Evolutionary conservation across 306 rosid species (phyloP), one percentile per base, ranked within the genome.

Genomic region (Medicago arabica): DNA sequence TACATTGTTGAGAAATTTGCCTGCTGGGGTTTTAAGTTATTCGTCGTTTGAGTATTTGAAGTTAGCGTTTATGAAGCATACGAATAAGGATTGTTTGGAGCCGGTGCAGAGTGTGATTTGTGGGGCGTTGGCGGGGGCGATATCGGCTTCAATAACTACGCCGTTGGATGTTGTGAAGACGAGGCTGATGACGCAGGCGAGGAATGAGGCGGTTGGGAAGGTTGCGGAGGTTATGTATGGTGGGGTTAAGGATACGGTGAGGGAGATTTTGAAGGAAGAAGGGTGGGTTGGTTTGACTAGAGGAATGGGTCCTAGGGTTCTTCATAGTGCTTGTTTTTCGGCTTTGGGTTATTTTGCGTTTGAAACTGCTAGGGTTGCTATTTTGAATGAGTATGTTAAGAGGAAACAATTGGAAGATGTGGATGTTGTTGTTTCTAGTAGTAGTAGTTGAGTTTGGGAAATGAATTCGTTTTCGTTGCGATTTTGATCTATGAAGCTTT

Each of bases 121-220:
- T 43, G 97, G 97, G 34, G 98, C 96, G 2, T 78, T 95, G 23
- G 97, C 98, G 0, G 97, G 98, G 0, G 96, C 97, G 0, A 92
- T 95, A 10, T 92, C 98, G 0, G 97, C 98, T 1, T 88, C 98
- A 0, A 36, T 95, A 0, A 95, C 98, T 1, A 95, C 98, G 2
- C 98, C 97, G 39, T 80, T 95, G 68, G 96, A 95, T 74, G 97
- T 90, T 44, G 98, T 95, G 13, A 95, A 92, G 92, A 95, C 98
- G 7, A 71, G 97, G 77, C 72, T 95, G 85, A 95, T 95, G 98
- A 92, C 98, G 2, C 98, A 90, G 81, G 89, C 75, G 61, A 84
- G 80, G 1, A 87, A 82, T 28, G 92, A 86, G 36, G 87, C 85
- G 13, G 83, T 81, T 65, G 81, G 78, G 25, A 89, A 89, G 69